Evolutionary conservation across 1,284 basidiomycete genomes (phyloP).

Genomic region (Anthracocystis setariae): DNA sequence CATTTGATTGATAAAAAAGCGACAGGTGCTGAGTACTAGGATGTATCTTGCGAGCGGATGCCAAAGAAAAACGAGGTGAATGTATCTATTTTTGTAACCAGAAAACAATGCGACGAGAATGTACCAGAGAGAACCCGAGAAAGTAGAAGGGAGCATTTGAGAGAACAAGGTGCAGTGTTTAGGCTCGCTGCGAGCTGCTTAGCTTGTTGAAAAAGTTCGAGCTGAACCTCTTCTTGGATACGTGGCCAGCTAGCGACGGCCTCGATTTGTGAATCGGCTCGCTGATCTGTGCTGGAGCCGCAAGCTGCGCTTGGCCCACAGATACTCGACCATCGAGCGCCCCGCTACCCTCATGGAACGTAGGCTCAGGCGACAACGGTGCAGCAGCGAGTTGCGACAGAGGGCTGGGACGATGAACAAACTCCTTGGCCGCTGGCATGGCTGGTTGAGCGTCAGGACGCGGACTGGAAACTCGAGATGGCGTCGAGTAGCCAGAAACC

Average conservation of each 20-base stretch:
- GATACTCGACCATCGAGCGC: not conserved
- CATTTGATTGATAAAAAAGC: not conserved
- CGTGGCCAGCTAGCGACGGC: constrained; percentile 28
- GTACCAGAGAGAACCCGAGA: not conserved
- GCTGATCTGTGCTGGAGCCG: not conserved
- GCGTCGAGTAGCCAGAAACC: constrained; percentile 28
- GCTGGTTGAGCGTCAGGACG: constrained; percentile 12
- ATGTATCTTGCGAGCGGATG: not conserved
- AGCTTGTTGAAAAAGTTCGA: constrained; percentile 38
- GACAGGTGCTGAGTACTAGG: not conserved
- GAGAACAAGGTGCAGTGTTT: constrained; percentile 1
- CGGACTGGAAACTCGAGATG: constrained; percentile 23
- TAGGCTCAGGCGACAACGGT: not conserved
- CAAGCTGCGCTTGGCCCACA: not conserved
- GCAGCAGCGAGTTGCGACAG: constrained; percentile 34
- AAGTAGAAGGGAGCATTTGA: not conserved
- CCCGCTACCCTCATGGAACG: not conserved
- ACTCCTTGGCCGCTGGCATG: constrained; percentile 27
- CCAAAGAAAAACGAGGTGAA: not conserved
- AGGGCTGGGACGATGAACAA: constrained; percentile 32
- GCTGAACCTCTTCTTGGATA: constrained; percentile 36
- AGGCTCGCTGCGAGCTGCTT: constrained; percentile 22
- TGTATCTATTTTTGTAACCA: not conserved
- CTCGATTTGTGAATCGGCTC: constrained; percentile 7
- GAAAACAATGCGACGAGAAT: not conserved